phyloP scores from a whole-genome alignment of 139 green algal genomes.

The Nannochloris sp. region DNA sequence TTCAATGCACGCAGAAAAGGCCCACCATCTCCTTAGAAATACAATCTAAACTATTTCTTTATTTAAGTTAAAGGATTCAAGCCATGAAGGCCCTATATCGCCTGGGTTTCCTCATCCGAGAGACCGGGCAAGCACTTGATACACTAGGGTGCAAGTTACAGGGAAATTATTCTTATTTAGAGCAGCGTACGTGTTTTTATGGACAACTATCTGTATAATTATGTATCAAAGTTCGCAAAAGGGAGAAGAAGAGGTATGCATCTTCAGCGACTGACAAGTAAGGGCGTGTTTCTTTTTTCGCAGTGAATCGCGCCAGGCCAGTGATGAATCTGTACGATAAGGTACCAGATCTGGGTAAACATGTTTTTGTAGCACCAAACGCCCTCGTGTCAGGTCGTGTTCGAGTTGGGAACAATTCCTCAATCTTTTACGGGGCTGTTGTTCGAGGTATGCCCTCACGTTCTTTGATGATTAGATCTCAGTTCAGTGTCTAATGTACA shows the following conservation, averaged over 20 bases:
- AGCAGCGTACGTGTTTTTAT: constrained; percentile 62
- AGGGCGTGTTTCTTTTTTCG: background rate
- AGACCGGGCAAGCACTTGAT: constrained; percentile 89
- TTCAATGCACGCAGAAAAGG: too few species aligned
- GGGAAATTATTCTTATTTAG: constrained; percentile 74
- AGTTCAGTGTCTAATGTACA: constrained; percentile 1
- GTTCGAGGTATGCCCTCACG: constrained; percentile 60
- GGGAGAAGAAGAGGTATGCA: too few species aligned
- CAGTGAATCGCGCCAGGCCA: constrained; percentile 64
- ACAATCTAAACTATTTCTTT: too few species aligned
- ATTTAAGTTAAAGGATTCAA: too few species aligned
- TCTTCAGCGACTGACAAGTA: background rate
- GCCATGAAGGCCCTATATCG: constrained; percentile 46
- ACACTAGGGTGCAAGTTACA: constrained; percentile 72
- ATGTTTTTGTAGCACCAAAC: constrained; percentile 78
- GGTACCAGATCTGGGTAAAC: constrained; percentile 43
- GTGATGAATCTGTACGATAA: constrained; percentile 58
- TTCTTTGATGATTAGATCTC: background rate
- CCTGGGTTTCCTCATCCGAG: constrained; percentile 72
- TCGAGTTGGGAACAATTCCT: constrained; percentile 60
- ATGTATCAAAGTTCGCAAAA: background rate
- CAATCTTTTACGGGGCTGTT: constrained; percentile 85
- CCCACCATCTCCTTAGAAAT: too few species aligned
- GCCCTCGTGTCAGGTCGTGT: constrained; percentile 82
- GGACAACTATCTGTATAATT: background rate